Base-by-base conservation (phyloP, 306 rosid genomes). In the Hippophae gyantsensis region DNA sequence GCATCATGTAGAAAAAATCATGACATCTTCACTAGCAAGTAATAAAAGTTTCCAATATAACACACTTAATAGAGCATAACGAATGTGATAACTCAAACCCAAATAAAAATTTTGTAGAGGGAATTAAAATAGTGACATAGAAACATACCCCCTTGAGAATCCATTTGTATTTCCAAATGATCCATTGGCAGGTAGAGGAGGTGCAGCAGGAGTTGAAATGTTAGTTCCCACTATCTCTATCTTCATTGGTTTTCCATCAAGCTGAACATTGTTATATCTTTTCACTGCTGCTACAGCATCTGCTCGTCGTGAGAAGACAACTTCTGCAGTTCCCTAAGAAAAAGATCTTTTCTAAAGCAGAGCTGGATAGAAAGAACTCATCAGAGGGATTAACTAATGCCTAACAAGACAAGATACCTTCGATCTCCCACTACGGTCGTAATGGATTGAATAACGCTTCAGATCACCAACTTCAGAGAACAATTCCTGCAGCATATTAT, bases 211-310 rank as follows among this genome's bases (percentile, higher is more conserved):
- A 2, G 86, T 82, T 1, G 84, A 54, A 68, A 88, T 70, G 76
- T 88, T 92, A 47, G 96, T 78, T 64, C 96, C 95, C 38, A 85
- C 93, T 9, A 92, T 80, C 93, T 88, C 95, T 70, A 85, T 81
- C 90, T 85, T 92, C 96, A 88, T 92, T 5, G 81, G 95, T 61
- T 92, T 92, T 53, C 99, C 96, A 49, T 88, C 99, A 42, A 88
- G 88, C 71, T 86, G 95, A 61, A 93, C 99, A 57, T 88, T 82
- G 75, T 93, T 84, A 80, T 93, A 93, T 74, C 95, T 84, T 81
- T 88, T 88, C 7, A 93, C 92, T 49, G 99, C 99, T 13, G 99
- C 89, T 9, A 77, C 77, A 60, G 89, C 99, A 84, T 93, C 95
- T 38, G 67, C 62, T 66, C 89, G 81, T 47, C 89, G 72, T 6